These are phyloP conservation scores for Parasitella parasitica DNA, from an alignment of 371 early-diverging fungal genomes.

Conservation along the genomic window DNA sequence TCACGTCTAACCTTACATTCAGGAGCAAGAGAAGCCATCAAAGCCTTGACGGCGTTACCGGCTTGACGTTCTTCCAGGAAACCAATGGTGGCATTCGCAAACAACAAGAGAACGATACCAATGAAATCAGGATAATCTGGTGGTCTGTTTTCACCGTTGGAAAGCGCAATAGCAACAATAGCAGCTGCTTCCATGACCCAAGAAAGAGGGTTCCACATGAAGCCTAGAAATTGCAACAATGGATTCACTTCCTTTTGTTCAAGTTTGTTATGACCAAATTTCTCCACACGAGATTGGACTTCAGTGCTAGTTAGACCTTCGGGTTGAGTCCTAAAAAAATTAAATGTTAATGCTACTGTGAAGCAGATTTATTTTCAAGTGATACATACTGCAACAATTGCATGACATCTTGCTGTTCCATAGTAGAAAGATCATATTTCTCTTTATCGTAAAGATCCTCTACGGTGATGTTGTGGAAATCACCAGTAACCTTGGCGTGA, in stretches of 20 bases:
- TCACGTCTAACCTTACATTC: constrained; percentile 70
- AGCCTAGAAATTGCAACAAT: constrained; percentile 79
- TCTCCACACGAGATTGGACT: constrained; percentile 56
- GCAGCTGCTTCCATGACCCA: constrained; percentile 83
- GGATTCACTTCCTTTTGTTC: constrained; percentile 79
- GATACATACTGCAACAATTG: constrained; percentile 62
- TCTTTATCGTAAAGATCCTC: constrained; percentile 79
- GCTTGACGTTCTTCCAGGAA: constrained; percentile 83
- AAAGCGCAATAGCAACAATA: constrained; percentile 69
- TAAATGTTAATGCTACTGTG: too few relatives aligned
- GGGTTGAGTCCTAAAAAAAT: constrained; percentile 55
- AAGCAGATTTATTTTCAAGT: neutral
- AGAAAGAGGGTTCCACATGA: constrained; percentile 81
- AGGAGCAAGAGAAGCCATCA: constrained; percentile 73
- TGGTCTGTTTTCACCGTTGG: constrained; percentile 62
- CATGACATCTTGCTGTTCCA: constrained; percentile 71
- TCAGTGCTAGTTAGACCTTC: constrained; percentile 64
- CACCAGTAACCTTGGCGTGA: constrained; percentile 25
- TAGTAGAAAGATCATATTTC: constrained; percentile 74
- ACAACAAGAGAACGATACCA: constrained; percentile 75
- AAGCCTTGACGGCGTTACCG: constrained; percentile 73
- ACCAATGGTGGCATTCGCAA: constrained; percentile 85
- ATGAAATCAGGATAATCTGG: constrained; percentile 85
- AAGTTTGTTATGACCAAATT: constrained; percentile 70
- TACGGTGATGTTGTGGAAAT: constrained; percentile 50